Evolutionary conservation across 2,329 filamentous ascomycete species (phyloP).

Genomic region (Fusarium sp.): DNA sequence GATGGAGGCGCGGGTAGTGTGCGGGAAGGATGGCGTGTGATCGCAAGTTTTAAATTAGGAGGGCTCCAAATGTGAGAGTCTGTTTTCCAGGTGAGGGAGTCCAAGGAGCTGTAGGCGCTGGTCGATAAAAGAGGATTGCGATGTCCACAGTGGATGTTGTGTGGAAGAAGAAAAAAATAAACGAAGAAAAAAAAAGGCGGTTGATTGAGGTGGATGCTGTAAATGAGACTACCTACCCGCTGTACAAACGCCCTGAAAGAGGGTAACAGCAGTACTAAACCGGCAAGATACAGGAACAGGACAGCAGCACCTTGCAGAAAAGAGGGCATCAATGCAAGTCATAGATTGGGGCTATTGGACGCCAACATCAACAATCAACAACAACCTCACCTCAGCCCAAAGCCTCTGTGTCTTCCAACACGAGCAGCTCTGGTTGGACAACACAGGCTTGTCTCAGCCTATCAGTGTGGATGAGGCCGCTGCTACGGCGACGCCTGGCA

Average conservation of each 20-base stretch:
- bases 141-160: conserved; percentile 32
- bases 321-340: conserved; percentile 17
- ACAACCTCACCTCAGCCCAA: conserved; percentile 3
- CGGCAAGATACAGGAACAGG: conserved; percentile 14
- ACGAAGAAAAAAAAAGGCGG: conserved; percentile 32
- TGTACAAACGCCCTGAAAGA: conserved; percentile 25
- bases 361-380: conserved; percentile 33
- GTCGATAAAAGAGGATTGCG: conserved; percentile 26
- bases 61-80: conserved; percentile 20
- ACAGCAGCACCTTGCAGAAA: not conserved
- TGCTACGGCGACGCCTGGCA: conserved; percentile 33
- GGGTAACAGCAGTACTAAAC: conserved; percentile 22
- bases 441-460: conserved; percentile 31
- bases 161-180: conserved; percentile 30
- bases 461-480: conserved; percentile 23
- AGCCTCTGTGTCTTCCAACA: not conserved
- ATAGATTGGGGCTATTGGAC: conserved; percentile 15
- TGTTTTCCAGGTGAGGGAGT: conserved; percentile 3
- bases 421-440: conserved; percentile 24
- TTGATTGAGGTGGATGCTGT: conserved; percentile 29
- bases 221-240: conserved; percentile 32
- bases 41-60: conserved; percentile 41
- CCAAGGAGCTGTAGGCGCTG: conserved; percentile 10
- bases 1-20: conserved; percentile 45
- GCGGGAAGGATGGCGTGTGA: conserved; percentile 44